Evolutionary conservation across 2,329 filamentous ascomycete species (phyloP), one percentile per base, ranked within the genome.

Genomic region (Chrysoporthe puriensis): DNA sequence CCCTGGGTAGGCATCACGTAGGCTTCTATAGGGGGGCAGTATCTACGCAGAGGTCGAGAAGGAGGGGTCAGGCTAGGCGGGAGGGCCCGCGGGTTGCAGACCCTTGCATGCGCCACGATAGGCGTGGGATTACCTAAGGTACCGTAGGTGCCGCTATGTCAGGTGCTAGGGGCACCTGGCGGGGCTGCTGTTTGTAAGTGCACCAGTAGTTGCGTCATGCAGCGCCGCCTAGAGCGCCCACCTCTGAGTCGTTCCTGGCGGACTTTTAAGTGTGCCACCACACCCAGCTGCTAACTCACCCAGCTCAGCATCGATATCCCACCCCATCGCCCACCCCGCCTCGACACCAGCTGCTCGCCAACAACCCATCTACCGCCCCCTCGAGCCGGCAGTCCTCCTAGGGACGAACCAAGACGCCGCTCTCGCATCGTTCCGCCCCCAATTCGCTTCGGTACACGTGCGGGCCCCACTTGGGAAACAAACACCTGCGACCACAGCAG

Each of bases 161-260:
- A 32, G 21, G 48, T 52, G 21, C 21, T 18, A 40, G 36, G 36
- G 36, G 36, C 6, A 7, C 36, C 26, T 34, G 50, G 50, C 50
- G 50, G 50, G 50, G 50, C 50, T 34, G 32, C 13, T 54, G 50
- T 6, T 26, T 26, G 26, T 34, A 54, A 26, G 36, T 40, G 9
- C 36, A 40, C 36, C 9, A 6, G 50, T 21, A 21, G 57, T 60
- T 60, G 57, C 57, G 57, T 60, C 57, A 60, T 60, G 57, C 40
- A 60, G 36, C 57, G 57, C 18, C 57, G 57, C 57, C 57, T 60
- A 42, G 40, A 60, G 57, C 36, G 57, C 21, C 48, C 50, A 54
- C 26, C 9, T 40, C 36, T 40, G 36, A 40, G 9, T 9, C 36
- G 36, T 40, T 40, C 36, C 36, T 9, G 5, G 9, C 5, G 6